Evolutionary conservation across 1,284 basidiomycete species (phyloP), one percentile per base, ranked within the genome.

Genomic region (Chiua sp.): DNA sequence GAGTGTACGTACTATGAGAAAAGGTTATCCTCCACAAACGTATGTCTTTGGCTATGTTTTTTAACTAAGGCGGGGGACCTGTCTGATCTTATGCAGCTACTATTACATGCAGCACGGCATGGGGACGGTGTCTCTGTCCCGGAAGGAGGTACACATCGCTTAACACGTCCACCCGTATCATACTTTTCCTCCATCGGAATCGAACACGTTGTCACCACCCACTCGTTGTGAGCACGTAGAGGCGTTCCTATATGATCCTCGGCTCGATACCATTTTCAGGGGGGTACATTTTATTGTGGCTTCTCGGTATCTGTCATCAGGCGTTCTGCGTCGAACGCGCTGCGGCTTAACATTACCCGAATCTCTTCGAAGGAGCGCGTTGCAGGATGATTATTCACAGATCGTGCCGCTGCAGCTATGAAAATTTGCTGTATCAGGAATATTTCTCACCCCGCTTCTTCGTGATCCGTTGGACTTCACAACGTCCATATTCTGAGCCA

Each of bases 371-470:
- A 28, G 3, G 15, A 15, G 30, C 42, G 53, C 61, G 47, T 57
- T 57, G 68, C 68, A 47, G 15, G 37, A 8, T 28, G 49, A 50
- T 51, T 30, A 35, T 50, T 35, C 49, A 54, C 20, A 10, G 47
- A 32, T 44, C 47, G 30, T 20, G 18, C 37, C 18, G 4, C 7
- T 30, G 48, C 51, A 35, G 56, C 15, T 18, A 39, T 20, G 37
- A 33, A 26, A 51, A n/a, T 49, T 61, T 70, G 65, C 68, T 70
- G 65, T 68, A 66, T 56, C 18, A 15, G 33, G 12, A 0, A 30
- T 18, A 4, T 12, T 7, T 37, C 26, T 30, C 51, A 42, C 23
- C 16, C 42, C 16, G n/a, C 32, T 54, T 51, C 53, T 23, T 35
- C 35, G 35, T 55, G 56, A 62, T 59, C 68, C 56, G 61, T 49